Base-by-base conservation (phyloP, 495 filamentous ascomycete species). In the Penicillium dipodomyicola region DNA sequence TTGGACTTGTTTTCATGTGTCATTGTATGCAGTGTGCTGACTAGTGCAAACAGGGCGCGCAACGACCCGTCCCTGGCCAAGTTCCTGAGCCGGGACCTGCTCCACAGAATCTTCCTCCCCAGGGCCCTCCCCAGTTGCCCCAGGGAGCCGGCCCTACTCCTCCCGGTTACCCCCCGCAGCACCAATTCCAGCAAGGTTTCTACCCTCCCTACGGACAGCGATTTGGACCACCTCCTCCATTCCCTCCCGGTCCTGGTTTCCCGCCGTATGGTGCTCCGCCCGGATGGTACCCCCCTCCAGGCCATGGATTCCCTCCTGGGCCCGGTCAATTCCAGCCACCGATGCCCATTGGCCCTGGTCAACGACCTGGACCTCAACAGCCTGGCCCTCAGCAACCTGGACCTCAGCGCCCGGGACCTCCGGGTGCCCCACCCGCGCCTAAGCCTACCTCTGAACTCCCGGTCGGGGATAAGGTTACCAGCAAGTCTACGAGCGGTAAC, bases 211-310 rank as follows among this genome's bases (percentile, higher is more conserved):
- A 78, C 55, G 80, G 77, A 55, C 80, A 80, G 52, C 78, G 81
- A 45, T 87, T 81, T 61, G 75, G 70, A 25, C 82, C 80, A 37
- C 82, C 82, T 61, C 87, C 80, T 49, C 81, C 80, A 48, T 89
- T 85, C 65, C 85, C 82, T 43, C 83, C 83, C 9, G 59, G 59
- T 42, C 56, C 59, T 14, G 57, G 57, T 15, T 56, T 56, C 29
- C 63, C 59, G 6, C 83, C 80, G 23, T 84, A 85, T 65, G 85
- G 85, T 49, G 78, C 82, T 44, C 88, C 76, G 41, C 87, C 85
- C 19, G 87, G 84, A 45, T 96, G 91, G 91, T 91, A 84, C 71
- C 87, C 85, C 65, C 87, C 82, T 27, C 84, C 89, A 11, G 86
- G 84, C n/a, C 90, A 92, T 69, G 86, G 86, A 9, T 96, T 92